A percentile compares a stretch with the other conserved stretches of the same genome.
These are phyloP conservation scores for Phyllosticta citriasiana DNA, from an alignment of 2,329 filamentous ascomycete species.

Conservation along the genomic window DNA sequence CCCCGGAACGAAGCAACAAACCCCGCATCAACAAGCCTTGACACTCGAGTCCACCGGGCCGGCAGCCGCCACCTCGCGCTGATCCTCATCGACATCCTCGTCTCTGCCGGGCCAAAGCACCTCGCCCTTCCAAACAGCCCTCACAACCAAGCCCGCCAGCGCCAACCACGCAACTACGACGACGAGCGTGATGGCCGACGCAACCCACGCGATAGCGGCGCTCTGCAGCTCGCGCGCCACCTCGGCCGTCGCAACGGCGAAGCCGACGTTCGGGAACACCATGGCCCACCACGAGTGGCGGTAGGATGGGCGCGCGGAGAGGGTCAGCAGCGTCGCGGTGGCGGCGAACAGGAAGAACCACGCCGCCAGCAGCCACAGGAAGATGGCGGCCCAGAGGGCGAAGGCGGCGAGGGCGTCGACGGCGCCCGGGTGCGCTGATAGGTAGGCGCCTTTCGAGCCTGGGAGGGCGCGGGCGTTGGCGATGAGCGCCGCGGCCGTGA, in stretches of 20 bases:
- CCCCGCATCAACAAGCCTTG: not conserved
- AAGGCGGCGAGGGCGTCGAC: slow-evolving; percentile 32
- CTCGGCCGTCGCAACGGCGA: slow-evolving; percentile 33
- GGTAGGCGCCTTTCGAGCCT: slow-evolving; percentile 27
- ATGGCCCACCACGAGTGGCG: slow-evolving; percentile 50
- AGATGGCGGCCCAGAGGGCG: slow-evolving; percentile 42
- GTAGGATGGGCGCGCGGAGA: slow-evolving; percentile 37
- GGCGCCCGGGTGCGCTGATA: slow-evolving; percentile 20
- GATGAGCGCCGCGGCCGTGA: slow-evolving; percentile 60
- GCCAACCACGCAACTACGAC: slow-evolving; percentile 45
- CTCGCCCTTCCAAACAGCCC: slow-evolving; percentile 41
- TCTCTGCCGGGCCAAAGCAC: slow-evolving; percentile 44
- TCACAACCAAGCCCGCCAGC: slow-evolving; percentile 41
- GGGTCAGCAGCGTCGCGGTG: slow-evolving; percentile 26
- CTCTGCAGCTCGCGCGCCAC: slow-evolving; percentile 28
- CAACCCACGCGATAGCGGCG: slow-evolving; percentile 28
- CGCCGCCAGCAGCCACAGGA: slow-evolving; percentile 54
- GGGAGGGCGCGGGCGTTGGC: slow-evolving; percentile 52
- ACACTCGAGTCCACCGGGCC: not conserved
- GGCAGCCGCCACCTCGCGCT: not conserved
- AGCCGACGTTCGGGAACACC: slow-evolving; percentile 35
- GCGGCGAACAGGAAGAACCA: slow-evolving; percentile 45
- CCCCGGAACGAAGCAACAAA: no score
- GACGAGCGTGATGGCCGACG: slow-evolving; percentile 40
- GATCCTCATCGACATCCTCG: slow-evolving; percentile 3